Evolutionary conservation across 495 filamentous ascomycete genomes (phyloP), one percentile per base, ranked within the genome.

Genomic region (Daldinia childiae): DNA sequence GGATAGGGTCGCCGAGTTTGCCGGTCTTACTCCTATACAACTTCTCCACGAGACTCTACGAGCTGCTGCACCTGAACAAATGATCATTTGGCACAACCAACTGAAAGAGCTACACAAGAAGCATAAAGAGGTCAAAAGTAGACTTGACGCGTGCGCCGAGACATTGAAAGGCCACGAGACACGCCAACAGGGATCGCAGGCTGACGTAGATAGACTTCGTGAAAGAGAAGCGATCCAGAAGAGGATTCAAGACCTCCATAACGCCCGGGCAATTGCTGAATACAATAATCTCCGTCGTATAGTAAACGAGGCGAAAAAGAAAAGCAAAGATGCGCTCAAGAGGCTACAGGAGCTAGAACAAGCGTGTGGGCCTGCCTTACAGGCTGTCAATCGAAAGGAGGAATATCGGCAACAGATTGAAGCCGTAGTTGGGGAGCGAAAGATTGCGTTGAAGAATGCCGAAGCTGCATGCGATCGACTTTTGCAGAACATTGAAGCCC

Each of bases 1-100:
- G 78, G 95, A 99, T 76, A 92, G 93, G 74, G 96, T 99, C 6
- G 92, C 93, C 26, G 94, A 97, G 68, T 99, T 99, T 76, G 93
- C 95, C 9, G 91, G 87, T 14, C 85, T 98, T 68, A 91, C 88
- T 6, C 91, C 93, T 0, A 82, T 94, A n/a, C 91, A 96, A n/a
- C 85, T 97, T 17, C 85, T 99, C 2, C 82, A 87, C 41, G 91
- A 94, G 55, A 99, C 95, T 0, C 90, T 95, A 64, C 86, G 92
- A 73, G 95, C 95, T 3, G 94, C 93, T 19, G 95, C 93, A 3
- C 88, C 92, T 0, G 85, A 89, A 27, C 81, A 93, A 15, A 94
- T 97, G 89, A 80, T 92, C 14, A 79, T 88, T n/a, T 92, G 88
- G 88, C 94, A 98, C 74, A 83, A 89, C 1, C 75, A 87, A 41